These are phyloP conservation scores for Botrytis medusae DNA, from an alignment of 2,329 filamentous ascomycete species.

Conservation along the genomic window DNA sequence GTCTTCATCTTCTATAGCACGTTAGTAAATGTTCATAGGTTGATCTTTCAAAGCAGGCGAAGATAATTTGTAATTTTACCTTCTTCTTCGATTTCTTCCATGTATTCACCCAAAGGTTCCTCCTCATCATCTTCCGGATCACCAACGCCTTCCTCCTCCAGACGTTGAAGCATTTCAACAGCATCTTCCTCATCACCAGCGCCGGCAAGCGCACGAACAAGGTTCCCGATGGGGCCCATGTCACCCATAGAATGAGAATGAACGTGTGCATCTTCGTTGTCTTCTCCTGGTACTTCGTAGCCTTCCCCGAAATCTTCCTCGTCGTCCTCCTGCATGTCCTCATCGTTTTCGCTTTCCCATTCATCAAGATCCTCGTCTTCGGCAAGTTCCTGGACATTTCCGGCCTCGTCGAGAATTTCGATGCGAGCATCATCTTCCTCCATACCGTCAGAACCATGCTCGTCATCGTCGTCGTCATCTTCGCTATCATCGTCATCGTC, in stretches of 20 bases:
- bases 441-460: conserved; percentile 45
- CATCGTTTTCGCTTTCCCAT: conserved; percentile 63
- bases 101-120: conserved; percentile 49
- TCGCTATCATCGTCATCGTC: conserved; percentile 47
- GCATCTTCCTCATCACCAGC: conserved; percentile 33
- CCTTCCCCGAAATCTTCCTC: conserved; percentile 54
- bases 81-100: conserved; percentile 61
- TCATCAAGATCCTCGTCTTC: conserved; percentile 60
- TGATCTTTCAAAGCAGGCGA: not conserved
- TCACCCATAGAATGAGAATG: conserved; percentile 47
- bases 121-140: conserved; percentile 50
- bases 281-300: conserved; percentile 56
- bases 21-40: conserved; percentile 31
- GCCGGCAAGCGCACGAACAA: conserved; percentile 53
- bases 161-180: conserved; percentile 42
- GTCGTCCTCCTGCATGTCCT: conserved; percentile 38
- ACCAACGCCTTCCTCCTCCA: conserved; percentile 43
- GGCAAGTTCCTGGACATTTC: conserved; percentile 48
- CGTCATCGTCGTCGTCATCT: conserved; percentile 55
- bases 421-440: conserved; percentile 49
- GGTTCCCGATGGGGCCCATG: conserved; percentile 49
- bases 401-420: conserved; percentile 64
- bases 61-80: conserved; percentile 40
- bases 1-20: conserved; percentile 60
- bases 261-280: conserved; percentile 52